Conservation (phyloP, 768 basidiomycete genomes). For the Russula brevipes region DNA sequence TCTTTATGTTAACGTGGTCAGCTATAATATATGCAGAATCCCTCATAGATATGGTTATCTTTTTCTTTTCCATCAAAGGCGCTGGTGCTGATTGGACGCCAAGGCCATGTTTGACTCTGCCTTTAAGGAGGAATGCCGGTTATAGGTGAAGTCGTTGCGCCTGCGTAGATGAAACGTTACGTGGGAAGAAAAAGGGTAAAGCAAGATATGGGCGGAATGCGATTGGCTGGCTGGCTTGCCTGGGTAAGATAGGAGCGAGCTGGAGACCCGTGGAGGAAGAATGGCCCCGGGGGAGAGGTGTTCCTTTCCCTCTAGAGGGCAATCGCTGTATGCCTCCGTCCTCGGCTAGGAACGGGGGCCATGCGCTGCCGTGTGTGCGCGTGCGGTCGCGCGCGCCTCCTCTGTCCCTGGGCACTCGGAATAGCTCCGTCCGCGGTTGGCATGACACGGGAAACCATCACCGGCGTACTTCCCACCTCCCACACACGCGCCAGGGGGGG, state of each 20-base stretch:
- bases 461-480: too few relatives aligned
- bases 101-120: neutral
- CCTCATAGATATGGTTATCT: constrained; percentile 9
- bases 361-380: too few relatives aligned
- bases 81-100: neutral
- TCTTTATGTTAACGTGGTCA: constrained; percentile 17
- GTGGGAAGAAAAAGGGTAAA: neutral
- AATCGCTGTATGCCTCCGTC: too few relatives aligned
- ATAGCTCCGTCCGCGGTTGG: too few relatives aligned
- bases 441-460: too few relatives aligned
- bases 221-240: neutral
- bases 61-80: neutral
- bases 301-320: too few relatives aligned
- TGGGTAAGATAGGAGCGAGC: neutral
- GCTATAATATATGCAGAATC: constrained; percentile 20
- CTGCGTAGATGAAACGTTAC: neutral
- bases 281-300: neutral
- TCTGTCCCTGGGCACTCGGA: too few relatives aligned
- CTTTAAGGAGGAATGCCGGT: constrained; percentile 4
- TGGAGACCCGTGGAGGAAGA: neutral
- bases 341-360: too few relatives aligned
- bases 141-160: neutral
- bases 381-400: too few relatives aligned
- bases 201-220: neutral
- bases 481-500: too few relatives aligned